Conservation (phyloP, 2,329 filamentous ascomycete genomes). For the Fusarium sp. region DNA sequence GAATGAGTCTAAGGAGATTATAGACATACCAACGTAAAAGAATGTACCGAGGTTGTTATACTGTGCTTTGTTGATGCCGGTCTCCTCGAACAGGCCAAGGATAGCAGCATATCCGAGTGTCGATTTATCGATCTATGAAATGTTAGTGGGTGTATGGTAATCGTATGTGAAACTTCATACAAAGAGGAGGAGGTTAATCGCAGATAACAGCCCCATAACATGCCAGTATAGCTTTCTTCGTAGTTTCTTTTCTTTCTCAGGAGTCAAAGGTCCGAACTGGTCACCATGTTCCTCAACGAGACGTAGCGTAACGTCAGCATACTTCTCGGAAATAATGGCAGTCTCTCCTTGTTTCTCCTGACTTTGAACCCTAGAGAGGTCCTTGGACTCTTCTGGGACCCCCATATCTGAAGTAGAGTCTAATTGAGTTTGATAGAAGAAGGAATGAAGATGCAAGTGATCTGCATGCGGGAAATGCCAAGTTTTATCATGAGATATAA, state of each 20-base stretch:
- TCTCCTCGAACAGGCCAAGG: slow-evolving; percentile 52
- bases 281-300: slow-evolving; percentile 7
- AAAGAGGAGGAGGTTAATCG: slow-evolving; percentile 12
- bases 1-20: rapidly evolving
- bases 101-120: slow-evolving; percentile 55
- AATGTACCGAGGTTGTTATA: slow-evolving; percentile 15
- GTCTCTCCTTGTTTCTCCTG: neutral
- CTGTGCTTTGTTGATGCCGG: slow-evolving; percentile 10
- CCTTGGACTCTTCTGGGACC: neutral
- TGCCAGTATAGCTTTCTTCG: slow-evolving; percentile 10
- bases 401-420: neutral
- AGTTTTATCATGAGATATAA: neutral
- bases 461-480: neutral
- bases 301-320: slow-evolving; percentile 6
- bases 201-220: neutral
- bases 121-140: neutral
- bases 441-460: neutral
- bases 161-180: rapidly evolving
- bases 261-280: neutral
- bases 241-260: slow-evolving; percentile 2
- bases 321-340: slow-evolving; percentile 1
- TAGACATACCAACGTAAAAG: slow-evolving; percentile 13
- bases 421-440: neutral
- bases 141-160: rapidly evolving
- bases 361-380: neutral